Evolutionary conservation across 2,329 filamentous ascomycete genomes (phyloP), one percentile per base, ranked within the genome.

Genomic region (Ascochyta pisi): DNA sequence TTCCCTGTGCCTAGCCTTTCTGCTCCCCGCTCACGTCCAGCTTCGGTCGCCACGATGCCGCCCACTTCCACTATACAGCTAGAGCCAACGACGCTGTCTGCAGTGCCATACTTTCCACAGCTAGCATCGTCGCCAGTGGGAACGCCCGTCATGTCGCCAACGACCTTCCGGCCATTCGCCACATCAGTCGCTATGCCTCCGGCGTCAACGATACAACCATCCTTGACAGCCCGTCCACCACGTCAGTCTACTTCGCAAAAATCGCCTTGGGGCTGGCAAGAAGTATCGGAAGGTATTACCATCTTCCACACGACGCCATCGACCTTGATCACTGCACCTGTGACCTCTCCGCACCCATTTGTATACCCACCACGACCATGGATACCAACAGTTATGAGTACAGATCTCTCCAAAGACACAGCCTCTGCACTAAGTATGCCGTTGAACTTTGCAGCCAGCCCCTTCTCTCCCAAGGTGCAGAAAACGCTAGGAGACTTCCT

Each of bases 401-500:
- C 26, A n/a, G 24, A 15, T 2, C 9, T 46, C 5, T 42, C 37
- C 35, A 45, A 49, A 13, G 6, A 39, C 13, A 40, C 44, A 3
- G 15, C 22, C 12, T 39, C 35, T 7, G 27, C 26, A 8, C 39
- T 43, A 35, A 40, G 33, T 37, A 33, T 37, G 31, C 23, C 43
- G 22, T 39, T 26, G 38, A 43, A 29, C 22, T n/a, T 43, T 31
- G n/a, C 19, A 3, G 23, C 41, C 8, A 15, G n/a, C 38, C 22
- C 33, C 22, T 9, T 34, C 0, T 47, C 35, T 16, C 22, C 54
- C 37, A 34, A 37, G 16, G 9, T 43, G 7, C 55, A 57, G 19
- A 38, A 35, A 10, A 55, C 59, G 19, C 24, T 61, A 6, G 39
- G 55, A 0, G 45, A 57, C 1, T 70, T 69, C 45, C 52, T 69